A percentile compares a stretch with the other conserved stretches of the same genome.
Evolutionary conservation across 1,284 basidiomycete genomes (phyloP).

Genomic region (Mycena citricolor): DNA sequence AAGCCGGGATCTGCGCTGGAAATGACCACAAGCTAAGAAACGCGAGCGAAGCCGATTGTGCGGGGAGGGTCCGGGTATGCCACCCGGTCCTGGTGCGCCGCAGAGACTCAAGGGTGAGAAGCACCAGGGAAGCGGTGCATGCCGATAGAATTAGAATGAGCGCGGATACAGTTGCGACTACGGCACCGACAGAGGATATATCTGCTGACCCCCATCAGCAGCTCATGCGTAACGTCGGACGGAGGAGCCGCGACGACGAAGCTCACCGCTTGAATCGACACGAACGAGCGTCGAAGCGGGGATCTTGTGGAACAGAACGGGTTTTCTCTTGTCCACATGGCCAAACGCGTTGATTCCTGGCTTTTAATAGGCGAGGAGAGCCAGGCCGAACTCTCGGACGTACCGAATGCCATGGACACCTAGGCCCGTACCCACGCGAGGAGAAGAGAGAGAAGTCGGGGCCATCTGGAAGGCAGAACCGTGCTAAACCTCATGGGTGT

Average conservation of each 20-base stretch:
- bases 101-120: slow-evolving; percentile 13
- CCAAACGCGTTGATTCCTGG: slow-evolving; percentile 19
- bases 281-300: slow-evolving; percentile 4
- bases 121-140: slow-evolving; percentile 5
- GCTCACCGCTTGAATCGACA: slow-evolving; percentile 15
- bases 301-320: background rate
- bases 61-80: slow-evolving; percentile 12
- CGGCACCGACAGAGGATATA: slow-evolving; percentile 7
- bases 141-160: slow-evolving; percentile 10
- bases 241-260: background rate
- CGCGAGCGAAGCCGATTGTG: slow-evolving; percentile 14
- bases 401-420: slow-evolving; percentile 12
- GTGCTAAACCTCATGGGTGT: slow-evolving; percentile 4
- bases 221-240: background rate
- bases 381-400: background rate
- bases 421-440: slow-evolving; percentile 16
- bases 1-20: slow-evolving; percentile 12
- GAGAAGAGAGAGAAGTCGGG: slow-evolving; percentile 13
- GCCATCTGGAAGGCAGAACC: slow-evolving; percentile 9
- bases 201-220: slow-evolving; percentile 3
- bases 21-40: slow-evolving; percentile 16
- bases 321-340: slow-evolving; percentile 12
- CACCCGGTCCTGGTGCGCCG: slow-evolving; percentile 7
- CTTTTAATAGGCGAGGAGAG: background rate
- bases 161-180: slow-evolving; percentile 9